A percentile compares a stretch with the other conserved stretches of the same genome.
Evolutionary conservation across 495 filamentous ascomycete species (phyloP).

Genomic region (Talaromyces ruber): DNA sequence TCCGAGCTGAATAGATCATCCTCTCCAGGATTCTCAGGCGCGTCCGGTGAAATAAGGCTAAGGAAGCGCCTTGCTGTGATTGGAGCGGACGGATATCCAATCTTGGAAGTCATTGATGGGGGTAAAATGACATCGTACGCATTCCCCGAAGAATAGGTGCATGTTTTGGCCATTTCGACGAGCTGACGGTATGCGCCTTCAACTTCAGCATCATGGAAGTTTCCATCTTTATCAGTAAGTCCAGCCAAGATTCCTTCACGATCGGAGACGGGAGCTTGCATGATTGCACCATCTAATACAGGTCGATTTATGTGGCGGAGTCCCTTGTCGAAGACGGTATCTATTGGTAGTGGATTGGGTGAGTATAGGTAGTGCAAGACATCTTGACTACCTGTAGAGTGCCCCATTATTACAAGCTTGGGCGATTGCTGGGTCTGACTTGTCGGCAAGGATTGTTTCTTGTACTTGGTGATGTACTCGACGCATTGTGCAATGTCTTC

Average conservation of each 20-base stretch:
- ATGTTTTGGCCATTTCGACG: constrained; percentile 39
- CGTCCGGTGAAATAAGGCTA: constrained; percentile 50
- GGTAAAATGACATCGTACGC: constrained; percentile 51
- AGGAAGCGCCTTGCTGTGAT: constrained; percentile 60
- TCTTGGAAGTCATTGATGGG: constrained; percentile 29
- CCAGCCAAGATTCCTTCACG: constrained; percentile 50
- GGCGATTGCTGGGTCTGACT: constrained; percentile 15
- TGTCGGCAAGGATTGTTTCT: constrained; percentile 10
- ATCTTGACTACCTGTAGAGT: constrained; percentile 84
- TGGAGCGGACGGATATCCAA: constrained; percentile 42
- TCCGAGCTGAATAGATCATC: constrained; percentile 91
- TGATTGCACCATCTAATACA: constrained; percentile 65
- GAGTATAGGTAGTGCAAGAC: constrained; percentile 64
- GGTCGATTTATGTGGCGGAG: constrained; percentile 23
- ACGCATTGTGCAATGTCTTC: constrained; percentile 65
- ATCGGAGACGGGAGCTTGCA: constrained; percentile 78
- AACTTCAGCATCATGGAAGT: constrained; percentile 11
- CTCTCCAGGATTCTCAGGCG: constrained; percentile 47
- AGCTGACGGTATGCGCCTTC: constrained; percentile 39
- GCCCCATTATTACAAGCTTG: constrained; percentile 80
- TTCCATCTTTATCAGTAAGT: constrained; percentile 10
- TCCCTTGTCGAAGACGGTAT: constrained; percentile 12
- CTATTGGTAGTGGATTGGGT: constrained; percentile 19
- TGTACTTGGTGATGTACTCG: constrained; percentile 52
- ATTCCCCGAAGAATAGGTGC: constrained; percentile 28